phyloP scores from a whole-genome alignment of 2,329 filamentous ascomycete genomes.

The Talaromyces marneffei region DNA sequence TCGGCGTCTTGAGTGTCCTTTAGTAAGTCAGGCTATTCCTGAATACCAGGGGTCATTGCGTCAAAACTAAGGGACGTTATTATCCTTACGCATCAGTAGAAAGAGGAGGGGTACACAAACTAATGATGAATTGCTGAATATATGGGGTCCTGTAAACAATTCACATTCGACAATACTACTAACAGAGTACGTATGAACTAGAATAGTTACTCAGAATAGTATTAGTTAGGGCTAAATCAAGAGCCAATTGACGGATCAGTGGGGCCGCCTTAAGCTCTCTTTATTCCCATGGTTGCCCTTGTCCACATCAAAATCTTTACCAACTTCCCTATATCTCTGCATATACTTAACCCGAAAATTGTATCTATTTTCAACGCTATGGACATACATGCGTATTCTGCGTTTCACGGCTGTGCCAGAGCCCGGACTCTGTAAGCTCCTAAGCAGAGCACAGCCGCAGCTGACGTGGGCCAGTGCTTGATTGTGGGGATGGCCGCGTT shows the following conservation, averaged over 20 bases:
- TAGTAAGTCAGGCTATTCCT: conserved; percentile 4
- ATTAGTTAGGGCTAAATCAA: not conserved
- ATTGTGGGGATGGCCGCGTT: conserved; percentile 1
- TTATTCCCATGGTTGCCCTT: not conserved
- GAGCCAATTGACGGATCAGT: not conserved
- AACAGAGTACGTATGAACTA: too few species aligned
- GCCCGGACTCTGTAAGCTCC: not conserved
- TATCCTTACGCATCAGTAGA: not conserved
- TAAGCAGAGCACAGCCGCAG: not conserved
- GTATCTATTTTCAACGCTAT: not conserved
- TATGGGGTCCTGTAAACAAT: too few species aligned
- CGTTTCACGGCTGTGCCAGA: not conserved
- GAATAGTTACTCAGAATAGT: too few species aligned
- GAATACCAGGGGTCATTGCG: not conserved
- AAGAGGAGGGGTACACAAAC: not conserved
- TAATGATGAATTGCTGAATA: conserved; percentile 6
- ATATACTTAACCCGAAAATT: not conserved
- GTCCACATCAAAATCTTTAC: not conserved
- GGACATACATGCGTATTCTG: not conserved
- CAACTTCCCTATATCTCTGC: too few species aligned
- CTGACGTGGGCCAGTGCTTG: conserved; percentile 1
- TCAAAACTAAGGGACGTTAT: not conserved
- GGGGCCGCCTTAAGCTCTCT: not conserved
- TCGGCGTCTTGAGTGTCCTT: not conserved
- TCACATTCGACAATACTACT: too few species aligned